Conservation (phyloP, 108 stramenopile species). For the Cyclotella cryptica region DNA sequence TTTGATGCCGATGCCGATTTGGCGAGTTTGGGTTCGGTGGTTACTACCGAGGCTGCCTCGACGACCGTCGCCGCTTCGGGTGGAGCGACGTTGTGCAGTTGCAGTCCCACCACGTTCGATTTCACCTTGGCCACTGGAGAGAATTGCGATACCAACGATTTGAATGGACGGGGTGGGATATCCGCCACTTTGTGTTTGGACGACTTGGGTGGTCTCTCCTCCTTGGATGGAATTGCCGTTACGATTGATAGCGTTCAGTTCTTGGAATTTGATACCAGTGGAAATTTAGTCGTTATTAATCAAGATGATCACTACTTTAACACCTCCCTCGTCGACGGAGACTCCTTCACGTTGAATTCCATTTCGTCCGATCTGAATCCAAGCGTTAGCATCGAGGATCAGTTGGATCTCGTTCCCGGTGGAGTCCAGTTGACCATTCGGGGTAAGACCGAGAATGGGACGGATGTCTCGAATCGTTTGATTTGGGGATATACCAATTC, state of each 20-base stretch:
- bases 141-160: conserved; percentile 16
- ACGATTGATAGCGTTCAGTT: conserved; percentile 15
- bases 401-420: conserved; percentile 31
- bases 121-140: conserved; percentile 19
- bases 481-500: conserved; percentile 40
- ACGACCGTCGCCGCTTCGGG: neutral
- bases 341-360: conserved; percentile 18
- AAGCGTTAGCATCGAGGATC: conserved; percentile 5
- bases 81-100: conserved; percentile 15
- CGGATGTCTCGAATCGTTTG: conserved; percentile 19
- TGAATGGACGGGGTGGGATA: conserved; percentile 26
- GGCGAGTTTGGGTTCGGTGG: neutral
- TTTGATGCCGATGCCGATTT: conserved; percentile 12
- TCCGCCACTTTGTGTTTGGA: conserved; percentile 18
- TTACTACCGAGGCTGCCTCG: neutral
- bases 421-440: conserved; percentile 29
- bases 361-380: conserved; percentile 34
- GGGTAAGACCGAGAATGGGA: conserved; percentile 18
- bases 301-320: conserved; percentile 38
- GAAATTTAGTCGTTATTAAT: conserved; percentile 36
- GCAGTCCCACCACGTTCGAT: conserved; percentile 26
- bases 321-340: conserved; percentile 26
- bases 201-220: neutral
- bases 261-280: conserved; percentile 45
- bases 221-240: neutral